Conservation (phyloP, 164 flowering plant genomes). For the Euptelea pleiosperma region DNA sequence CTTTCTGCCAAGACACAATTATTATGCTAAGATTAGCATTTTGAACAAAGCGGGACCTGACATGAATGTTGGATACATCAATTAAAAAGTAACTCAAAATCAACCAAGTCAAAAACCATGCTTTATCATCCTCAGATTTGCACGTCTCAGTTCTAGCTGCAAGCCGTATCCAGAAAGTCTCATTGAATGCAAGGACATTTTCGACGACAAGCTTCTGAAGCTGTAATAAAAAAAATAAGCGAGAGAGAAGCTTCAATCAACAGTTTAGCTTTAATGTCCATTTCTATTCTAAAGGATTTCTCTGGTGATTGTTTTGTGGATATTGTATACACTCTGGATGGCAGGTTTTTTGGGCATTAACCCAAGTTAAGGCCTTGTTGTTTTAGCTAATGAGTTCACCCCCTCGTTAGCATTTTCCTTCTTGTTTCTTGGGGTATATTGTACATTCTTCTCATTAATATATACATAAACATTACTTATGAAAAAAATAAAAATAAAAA, state of each 20-base stretch:
- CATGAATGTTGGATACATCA: slow-evolving; percentile 11
- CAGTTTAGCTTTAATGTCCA: background rate
- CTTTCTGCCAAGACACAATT: slow-evolving; percentile 57
- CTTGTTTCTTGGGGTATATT: no score
- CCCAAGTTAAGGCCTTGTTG: no score
- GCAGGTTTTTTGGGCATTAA: no score
- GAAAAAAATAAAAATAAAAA: no score
- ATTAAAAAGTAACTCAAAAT: slow-evolving; percentile 18
- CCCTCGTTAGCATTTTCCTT: no score
- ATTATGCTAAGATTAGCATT: slow-evolving; percentile 5
- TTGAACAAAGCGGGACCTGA: background rate
- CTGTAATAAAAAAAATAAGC: slow-evolving; percentile 37
- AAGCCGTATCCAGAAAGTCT: slow-evolving; percentile 86
- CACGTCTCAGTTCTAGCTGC: slow-evolving; percentile 90
- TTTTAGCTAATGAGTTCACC: no score
- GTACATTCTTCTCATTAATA: no score
- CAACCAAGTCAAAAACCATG: slow-evolving; percentile 56
- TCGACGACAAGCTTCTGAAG: slow-evolving; percentile 83
- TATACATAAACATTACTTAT: no score
- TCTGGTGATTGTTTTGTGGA: no score
- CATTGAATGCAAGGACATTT: slow-evolving; percentile 86
- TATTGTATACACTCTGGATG: no score
- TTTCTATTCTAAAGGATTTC: background rate
- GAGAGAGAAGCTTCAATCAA: slow-evolving; percentile 4
- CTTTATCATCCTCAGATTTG: slow-evolving; percentile 97